Evolutionary conservation across 148 eudicot genomes (phyloP).

Genomic region (Dianthus caryophyllus): DNA sequence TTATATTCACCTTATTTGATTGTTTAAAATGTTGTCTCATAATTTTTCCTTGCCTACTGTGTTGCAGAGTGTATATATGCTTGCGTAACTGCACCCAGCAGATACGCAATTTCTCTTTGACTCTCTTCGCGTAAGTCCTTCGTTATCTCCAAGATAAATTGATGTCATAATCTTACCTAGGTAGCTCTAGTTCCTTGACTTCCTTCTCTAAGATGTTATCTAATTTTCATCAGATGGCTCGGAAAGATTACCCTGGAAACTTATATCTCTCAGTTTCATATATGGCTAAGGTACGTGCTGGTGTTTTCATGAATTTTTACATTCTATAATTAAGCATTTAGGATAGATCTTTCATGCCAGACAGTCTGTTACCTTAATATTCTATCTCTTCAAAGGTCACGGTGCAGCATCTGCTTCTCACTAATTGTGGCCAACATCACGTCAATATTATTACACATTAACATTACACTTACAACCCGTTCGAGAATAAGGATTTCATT

Average conservation of each 20-base stretch:
- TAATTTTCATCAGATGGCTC: conserved; percentile 68
- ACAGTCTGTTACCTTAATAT: background rate
- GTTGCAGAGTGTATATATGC: conserved; percentile 85
- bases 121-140: conserved; percentile 87
- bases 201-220: conserved; percentile 11
- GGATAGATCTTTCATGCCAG: conserved; percentile 10
- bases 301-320: too few relatives aligned
- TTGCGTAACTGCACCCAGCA: conserved; percentile 85
- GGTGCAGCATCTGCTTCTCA: too few relatives aligned
- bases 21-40: conserved; percentile 5
- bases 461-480: too few relatives aligned
- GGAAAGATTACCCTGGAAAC: conserved; percentile 97
- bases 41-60: conserved; percentile 12
- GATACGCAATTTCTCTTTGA: conserved; percentile 63
- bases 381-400: background rate
- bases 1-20: too few relatives aligned
- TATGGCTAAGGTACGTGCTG: conserved; percentile 91
- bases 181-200: background rate
- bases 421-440: too few relatives aligned
- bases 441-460: too few relatives aligned
- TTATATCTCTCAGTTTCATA: conserved; percentile 95
- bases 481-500: too few relatives aligned
- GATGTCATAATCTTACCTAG: background rate
- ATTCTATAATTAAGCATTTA: too few relatives aligned
- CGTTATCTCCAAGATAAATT: background rate